Evolutionary conservation across 2,329 filamentous ascomycete genomes (phyloP), one percentile per base, ranked within the genome.

Genomic region (Verticillium tricorpus): DNA sequence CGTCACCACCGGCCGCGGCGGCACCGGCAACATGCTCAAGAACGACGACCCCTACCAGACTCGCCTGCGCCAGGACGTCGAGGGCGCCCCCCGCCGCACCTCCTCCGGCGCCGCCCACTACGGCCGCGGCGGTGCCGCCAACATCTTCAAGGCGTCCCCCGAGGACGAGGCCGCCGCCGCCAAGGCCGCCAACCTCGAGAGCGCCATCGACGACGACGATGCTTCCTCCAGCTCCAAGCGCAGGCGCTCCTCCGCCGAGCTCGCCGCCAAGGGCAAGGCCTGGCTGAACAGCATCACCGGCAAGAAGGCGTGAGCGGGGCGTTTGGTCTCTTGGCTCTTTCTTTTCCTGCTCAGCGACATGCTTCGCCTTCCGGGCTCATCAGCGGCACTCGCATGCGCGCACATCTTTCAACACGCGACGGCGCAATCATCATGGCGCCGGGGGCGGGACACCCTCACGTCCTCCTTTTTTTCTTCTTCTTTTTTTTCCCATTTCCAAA

Each of bases 1-100:
- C 67, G 93, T 94, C 72, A 97, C 93, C 22, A 97, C 93, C 3
- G 93, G 93, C 61, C 90, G 93, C 59, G 93, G 93, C 61, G 93
- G 93, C 64, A 88, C 85, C 5, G 93, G 93, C 63, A 97, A 96
- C 80, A 96, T 97, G 89, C 87, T 90, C 57, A 80, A 78, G 67
- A 88, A 89, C 72, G 86, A 86, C 65, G 89, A 95, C 69, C 86
- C 89, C 3, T 77, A 81, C 52, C 86, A 91, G 72, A 92, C 93
- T 39, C 89, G 93, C 65, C 82, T 86, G 60, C 88, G 88, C 52
- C 94, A 98, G 76, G 93, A 97, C 70, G 91, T 97, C 64, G 86
- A 89, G 63, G 85, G 86, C 60, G 75, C 85, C 63, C 74, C 79
- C 55, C 83, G 86, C 65, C 83, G 86, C 61, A 74, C 80, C 54